A percentile compares a stretch with the other conserved stretches of the same genome.
Conservation (phyloP, 768 basidiomycete species). For the Boletus insuetus region DNA sequence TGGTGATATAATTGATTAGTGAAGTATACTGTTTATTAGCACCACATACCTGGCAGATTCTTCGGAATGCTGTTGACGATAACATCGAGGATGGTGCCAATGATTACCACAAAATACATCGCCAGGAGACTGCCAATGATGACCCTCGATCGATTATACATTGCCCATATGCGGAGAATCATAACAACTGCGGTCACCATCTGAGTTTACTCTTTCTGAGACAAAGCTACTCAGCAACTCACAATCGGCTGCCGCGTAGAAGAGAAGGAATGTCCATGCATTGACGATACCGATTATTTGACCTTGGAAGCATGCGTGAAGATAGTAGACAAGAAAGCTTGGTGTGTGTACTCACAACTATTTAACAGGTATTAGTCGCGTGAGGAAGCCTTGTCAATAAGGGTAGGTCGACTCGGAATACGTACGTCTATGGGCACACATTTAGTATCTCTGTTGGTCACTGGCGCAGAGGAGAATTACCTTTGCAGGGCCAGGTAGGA, state of each 20-base stretch:
- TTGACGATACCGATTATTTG: not conserved
- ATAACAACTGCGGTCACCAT: not conserved
- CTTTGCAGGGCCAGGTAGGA: not conserved
- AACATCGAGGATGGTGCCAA: not conserved
- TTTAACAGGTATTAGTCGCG: not conserved
- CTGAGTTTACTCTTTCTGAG: not conserved
- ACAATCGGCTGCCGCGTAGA: slow-evolving; percentile 4
- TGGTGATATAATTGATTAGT: not conserved
- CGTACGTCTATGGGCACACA: not conserved
- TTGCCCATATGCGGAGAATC: slow-evolving; percentile 3
- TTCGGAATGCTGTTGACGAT: not conserved
- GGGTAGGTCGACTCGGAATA: not conserved
- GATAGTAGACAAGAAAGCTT: not conserved
- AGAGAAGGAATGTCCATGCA: not conserved
- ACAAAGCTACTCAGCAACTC: not conserved
- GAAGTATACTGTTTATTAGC: not conserved
- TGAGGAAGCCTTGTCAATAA: not conserved
- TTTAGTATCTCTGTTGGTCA: not conserved
- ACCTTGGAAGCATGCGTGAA: not conserved
- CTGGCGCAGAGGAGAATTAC: not conserved
- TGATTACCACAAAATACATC: not conserved
- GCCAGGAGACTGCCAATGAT: not conserved
- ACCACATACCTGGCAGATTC: not conserved
- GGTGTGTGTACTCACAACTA: not conserved
- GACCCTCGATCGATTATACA: slow-evolving; percentile 1